These are phyloP conservation scores for Claviceps sp. DNA, from an alignment of 2,329 filamentous ascomycete genomes.

Conservation along the genomic window DNA sequence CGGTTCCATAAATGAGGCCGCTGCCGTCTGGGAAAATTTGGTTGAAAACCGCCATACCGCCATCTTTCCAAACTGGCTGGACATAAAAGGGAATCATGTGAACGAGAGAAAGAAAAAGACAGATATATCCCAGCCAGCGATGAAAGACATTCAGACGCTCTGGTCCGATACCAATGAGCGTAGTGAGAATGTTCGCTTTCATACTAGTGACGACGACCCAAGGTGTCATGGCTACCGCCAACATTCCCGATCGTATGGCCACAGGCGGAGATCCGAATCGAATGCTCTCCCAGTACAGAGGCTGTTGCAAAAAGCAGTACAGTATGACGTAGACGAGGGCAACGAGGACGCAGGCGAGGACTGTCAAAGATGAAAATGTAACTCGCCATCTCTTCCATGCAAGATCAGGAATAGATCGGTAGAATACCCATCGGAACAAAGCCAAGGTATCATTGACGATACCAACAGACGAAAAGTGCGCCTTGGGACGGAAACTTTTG, in stretches of 20 bases:
- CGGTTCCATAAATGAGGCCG: constrained; percentile 72
- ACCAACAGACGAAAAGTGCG: constrained; percentile 62
- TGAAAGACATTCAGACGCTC: constrained; percentile 88
- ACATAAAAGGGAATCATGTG: constrained; percentile 85
- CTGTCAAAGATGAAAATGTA: constrained; percentile 68
- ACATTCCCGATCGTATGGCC: constrained; percentile 79
- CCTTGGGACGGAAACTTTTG: constrained; percentile 46
- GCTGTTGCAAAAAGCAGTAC: constrained; percentile 77
- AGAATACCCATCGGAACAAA: constrained; percentile 79
- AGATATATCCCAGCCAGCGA: constrained; percentile 81
- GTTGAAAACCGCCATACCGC: constrained; percentile 56
- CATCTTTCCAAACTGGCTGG: constrained; percentile 73
- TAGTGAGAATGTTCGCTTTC: constrained; percentile 76
- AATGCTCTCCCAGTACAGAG: constrained; percentile 82
- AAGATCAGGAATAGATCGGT: constrained; percentile 68
- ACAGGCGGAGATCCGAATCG: constrained; percentile 76
- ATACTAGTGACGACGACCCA: constrained; percentile 86
- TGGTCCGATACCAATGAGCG: constrained; percentile 81
- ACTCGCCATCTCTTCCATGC: constrained; percentile 54
- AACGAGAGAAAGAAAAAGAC: constrained; percentile 66
- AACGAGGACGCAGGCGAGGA: constrained; percentile 52
- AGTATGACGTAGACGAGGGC: constrained; percentile 61
- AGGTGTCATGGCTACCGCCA: constrained; percentile 78
- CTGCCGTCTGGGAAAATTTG: constrained; percentile 51
- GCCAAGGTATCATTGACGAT: constrained; percentile 68